phyloP scores from a whole-genome alignment of 768 basidiomycete species.

The Dendrothele bispora region DNA sequence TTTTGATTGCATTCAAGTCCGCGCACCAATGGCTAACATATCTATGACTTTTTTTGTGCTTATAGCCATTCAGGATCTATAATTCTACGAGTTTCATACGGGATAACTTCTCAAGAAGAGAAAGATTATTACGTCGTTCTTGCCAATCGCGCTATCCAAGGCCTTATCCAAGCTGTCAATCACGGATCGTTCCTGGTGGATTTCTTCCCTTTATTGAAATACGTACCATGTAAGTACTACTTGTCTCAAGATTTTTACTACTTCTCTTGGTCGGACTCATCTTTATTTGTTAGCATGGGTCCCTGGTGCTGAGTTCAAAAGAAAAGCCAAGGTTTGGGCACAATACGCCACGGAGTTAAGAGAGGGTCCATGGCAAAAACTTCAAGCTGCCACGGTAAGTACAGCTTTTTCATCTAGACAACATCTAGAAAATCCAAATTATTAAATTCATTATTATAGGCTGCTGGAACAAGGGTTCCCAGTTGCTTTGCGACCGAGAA shows the following conservation, averaged over 20 bases:
- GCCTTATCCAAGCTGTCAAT: slow-evolving; percentile 28
- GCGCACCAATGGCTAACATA: too few relatives aligned
- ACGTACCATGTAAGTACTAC: slow-evolving; percentile 24
- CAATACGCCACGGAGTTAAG: slow-evolving; percentile 17
- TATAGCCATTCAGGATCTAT: too few relatives aligned
- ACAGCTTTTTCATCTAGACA: background rate
- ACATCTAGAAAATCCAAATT: too few relatives aligned
- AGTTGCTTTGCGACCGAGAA: slow-evolving; percentile 27
- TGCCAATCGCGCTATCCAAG: slow-evolving; percentile 20
- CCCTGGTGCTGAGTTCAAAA: slow-evolving; percentile 36
- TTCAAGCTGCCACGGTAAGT: slow-evolving; percentile 26
- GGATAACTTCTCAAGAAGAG: slow-evolving; percentile 32
- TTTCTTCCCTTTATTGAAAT: slow-evolving; percentile 29
- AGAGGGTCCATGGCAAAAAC: slow-evolving; percentile 26
- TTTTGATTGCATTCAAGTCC: too few relatives aligned
- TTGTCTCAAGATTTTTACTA: background rate
- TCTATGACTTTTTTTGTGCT: too few relatives aligned
- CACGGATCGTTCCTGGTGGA: slow-evolving; percentile 42
- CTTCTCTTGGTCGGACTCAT: too few relatives aligned
- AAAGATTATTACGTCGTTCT: slow-evolving; percentile 36
- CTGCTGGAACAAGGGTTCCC: slow-evolving; percentile 19
- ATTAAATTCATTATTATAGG: slow-evolving; percentile 10
- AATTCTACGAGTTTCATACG: slow-evolving; percentile 40
- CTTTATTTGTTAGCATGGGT: slow-evolving; percentile 29
- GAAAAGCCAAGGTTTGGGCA: slow-evolving; percentile 25